Base-by-base conservation (phyloP, 106 monocot species). In the Acorus calamus region DNA sequence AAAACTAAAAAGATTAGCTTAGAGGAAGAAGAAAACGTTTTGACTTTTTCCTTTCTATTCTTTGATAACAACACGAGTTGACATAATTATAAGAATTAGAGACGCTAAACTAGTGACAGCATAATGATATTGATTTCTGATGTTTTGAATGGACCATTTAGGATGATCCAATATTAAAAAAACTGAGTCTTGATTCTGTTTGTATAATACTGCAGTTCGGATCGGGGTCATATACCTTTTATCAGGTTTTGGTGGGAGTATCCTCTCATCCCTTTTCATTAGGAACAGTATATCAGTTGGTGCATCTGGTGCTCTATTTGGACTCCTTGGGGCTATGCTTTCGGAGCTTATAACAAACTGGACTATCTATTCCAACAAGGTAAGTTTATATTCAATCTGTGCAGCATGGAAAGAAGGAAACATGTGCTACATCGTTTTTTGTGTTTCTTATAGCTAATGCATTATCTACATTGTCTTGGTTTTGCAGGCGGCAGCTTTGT, bases 271-370 rank as follows among this genome's bases (percentile, higher is more conserved):
- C 6, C 69, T 87, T 5, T 80, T 87, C 60, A 75, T 87, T 11
- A 64, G 72, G 50, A 80, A 80, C 50, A 73, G 51, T 69, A 67
- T 87, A 6, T 83, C 83, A 54, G 87, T 87, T 12, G 87, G 87
- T 66, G 87, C 83, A 46, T 87, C 87, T 45, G 87, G 87, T 53
- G 87, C 87, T 55, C 74, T 87, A 55, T 87, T 83, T 67, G 87
- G 87, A 50, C 79, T 87, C 70, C 87, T 87, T 62, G 86, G 86
- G 51, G 82, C 86, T 49, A 77, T 86, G 82, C 71, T 86, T 8
- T 82, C 86, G 44, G 86, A 86, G 62, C 77, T 86, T 11, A 45
- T 86, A 8, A 86, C 83, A 71, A 86, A 86, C 55, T 83, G 80
- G 87, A 83, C 74, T n/a, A 75, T 87, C 3, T 87, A 87, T 52